These are phyloP conservation scores for Zoysia japonica DNA, from an alignment of 176 grass and related monocot species.

Conservation along the genomic window DNA sequence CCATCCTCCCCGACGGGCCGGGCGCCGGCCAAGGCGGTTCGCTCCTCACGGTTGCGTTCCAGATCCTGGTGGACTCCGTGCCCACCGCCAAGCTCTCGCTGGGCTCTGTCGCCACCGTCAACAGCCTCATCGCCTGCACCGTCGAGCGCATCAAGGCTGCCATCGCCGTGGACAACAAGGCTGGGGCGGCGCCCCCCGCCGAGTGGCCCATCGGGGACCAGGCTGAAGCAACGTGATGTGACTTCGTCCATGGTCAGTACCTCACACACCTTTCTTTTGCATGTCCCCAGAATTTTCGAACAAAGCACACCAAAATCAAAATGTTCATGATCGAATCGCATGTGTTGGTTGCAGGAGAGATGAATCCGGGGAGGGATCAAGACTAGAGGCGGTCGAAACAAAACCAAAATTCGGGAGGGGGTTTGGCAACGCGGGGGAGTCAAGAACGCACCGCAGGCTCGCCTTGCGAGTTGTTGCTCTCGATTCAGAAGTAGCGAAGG, in stretches of 20 bases:
- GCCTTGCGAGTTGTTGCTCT: conserved; percentile 70
- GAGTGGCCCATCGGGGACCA: conserved; percentile 31
- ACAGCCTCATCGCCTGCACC: conserved; percentile 81
- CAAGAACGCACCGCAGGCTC: conserved; percentile 96
- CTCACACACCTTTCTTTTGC: background rate
- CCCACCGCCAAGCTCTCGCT: conserved; percentile 86
- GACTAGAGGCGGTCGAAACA: conserved; percentile 19
- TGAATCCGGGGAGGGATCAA: conserved; percentile 39
- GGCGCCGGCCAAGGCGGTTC: conserved; percentile 40
- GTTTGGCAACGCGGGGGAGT: conserved; percentile 64
- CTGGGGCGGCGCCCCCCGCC: conserved; percentile 21
- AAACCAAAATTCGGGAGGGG: conserved; percentile 16
- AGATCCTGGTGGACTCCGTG: conserved; percentile 80
- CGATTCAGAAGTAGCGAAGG: conserved; percentile 24
- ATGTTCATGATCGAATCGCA: background rate
- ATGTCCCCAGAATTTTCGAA: background rate
- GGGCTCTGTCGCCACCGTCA: conserved; percentile 85
- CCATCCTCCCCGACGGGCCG: conserved; percentile 71
- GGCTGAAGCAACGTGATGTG: background rate
- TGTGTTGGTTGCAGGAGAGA: conserved; percentile 17
- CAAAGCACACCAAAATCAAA: background rate
- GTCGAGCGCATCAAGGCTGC: conserved; percentile 87
- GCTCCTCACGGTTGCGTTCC: conserved; percentile 82
- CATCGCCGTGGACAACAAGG: conserved; percentile 31
- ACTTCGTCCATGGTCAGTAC: conserved; percentile 16